Base-by-base conservation (phyloP, 495 filamentous ascomycete genomes). In the Xylaria nigripes region DNA sequence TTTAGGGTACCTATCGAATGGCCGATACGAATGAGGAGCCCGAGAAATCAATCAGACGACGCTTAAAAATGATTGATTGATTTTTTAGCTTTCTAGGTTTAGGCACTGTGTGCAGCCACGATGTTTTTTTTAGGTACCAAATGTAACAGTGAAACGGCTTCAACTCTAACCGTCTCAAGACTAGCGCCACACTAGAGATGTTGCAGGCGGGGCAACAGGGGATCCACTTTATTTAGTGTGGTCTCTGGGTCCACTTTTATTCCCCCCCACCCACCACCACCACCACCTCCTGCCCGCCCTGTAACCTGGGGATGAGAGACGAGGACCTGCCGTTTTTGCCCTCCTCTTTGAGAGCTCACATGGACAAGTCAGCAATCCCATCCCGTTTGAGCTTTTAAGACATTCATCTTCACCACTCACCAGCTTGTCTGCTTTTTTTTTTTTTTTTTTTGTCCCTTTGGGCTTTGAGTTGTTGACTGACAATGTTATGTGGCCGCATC, bases 281-380 rank as follows among this genome's bases (percentile, higher is more conserved):
- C 27, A 30, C 10, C 27, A 4, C 4, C 6, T 12, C 36, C 15
- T 40, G 36, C 15, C 36, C 16, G n/a, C 12, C 36, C 4, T 40
- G 36, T 40, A 18, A 16, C 36, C 36, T 9, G 36, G 36, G 36
- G 36, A 40, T 16, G 13, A 36, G 32, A 40, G 15, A 18, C 18
- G 5, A 40, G 21, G 13, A 45, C 32, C 32, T 36, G 21, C 24
- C 21, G 43, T 45, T 5, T 12, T 24, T 15, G 19, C 25, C 21
- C 23, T 45, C 19, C 6, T 30, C 21, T 38, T n/a, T 50, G 36
- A 10, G 38, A 40, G 53, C 38, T 55, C 53, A 55, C 53, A 48
- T 55, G 53, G 38, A 27, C 53, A 55, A 55, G 53, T 55, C 53
- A 55, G 53, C 45, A 24, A n/a, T 15, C 4, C n/a, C 32, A 15